Conservation (phyloP, 495 filamentous ascomycete species). For the Chaetomium fimeti region DNA sequence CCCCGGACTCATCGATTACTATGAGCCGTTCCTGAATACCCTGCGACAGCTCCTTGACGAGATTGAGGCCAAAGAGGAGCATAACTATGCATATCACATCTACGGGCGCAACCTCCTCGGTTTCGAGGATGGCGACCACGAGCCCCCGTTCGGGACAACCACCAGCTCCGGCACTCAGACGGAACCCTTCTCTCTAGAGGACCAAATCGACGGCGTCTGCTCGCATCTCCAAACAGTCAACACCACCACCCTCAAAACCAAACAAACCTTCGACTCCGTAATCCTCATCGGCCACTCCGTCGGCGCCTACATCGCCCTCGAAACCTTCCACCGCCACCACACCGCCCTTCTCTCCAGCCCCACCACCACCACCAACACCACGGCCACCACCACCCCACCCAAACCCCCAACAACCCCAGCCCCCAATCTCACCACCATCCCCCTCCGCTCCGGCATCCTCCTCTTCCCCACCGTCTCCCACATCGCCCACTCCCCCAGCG, state of each 20-base stretch:
- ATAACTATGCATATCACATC: slow-evolving; percentile 49
- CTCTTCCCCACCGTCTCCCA: slow-evolving; percentile 78
- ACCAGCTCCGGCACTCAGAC: not conserved
- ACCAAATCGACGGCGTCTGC: slow-evolving; percentile 59
- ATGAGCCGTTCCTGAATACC: slow-evolving; percentile 62
- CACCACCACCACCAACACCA: slow-evolving; percentile 14
- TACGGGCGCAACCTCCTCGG: slow-evolving; percentile 72
- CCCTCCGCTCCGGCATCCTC: slow-evolving; percentile 56
- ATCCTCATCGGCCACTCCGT: slow-evolving; percentile 84
- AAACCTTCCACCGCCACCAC: slow-evolving; percentile 56
- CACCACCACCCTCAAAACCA: not conserved
- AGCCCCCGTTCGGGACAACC: slow-evolving; percentile 37
- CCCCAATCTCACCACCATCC: slow-evolving; percentile 4
- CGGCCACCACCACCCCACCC: not conserved
- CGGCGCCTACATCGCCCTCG: slow-evolving; percentile 73
- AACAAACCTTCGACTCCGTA: slow-evolving; percentile 49
- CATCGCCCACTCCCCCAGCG: slow-evolving; percentile 64
- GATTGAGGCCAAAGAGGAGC: slow-evolving; percentile 15
- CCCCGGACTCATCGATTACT: slow-evolving; percentile 81
- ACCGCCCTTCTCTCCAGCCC: slow-evolving; percentile 33
- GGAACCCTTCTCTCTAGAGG: slow-evolving; percentile 54
- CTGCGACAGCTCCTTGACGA: slow-evolving; percentile 42
- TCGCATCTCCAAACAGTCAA: slow-evolving; percentile 35
- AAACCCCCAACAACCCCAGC: not conserved
- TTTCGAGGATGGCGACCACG: slow-evolving; percentile 57